Conservation (phyloP, 441 rosid genomes). For the Arabidopsis lyrata region DNA sequence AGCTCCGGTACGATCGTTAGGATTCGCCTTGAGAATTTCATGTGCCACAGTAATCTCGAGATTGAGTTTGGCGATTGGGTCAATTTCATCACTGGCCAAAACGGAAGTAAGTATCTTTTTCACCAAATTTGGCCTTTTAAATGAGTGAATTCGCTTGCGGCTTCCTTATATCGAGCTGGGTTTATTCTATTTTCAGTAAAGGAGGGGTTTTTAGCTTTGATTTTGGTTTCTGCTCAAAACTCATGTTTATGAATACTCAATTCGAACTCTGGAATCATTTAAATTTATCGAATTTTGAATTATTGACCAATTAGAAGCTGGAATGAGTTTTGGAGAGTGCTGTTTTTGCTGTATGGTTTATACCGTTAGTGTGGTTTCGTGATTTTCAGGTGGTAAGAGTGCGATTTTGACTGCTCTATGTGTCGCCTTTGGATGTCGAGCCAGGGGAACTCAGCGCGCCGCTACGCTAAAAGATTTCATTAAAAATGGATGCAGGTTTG, state of each 20-base stretch:
- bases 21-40: constrained; percentile 84
- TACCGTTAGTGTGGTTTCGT: background rate
- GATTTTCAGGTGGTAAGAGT: constrained; percentile 80
- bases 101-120: constrained; percentile 63
- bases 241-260: background rate
- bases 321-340: background rate
- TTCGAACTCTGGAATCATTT: background rate
- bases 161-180: constrained; percentile 13
- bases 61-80: constrained; percentile 80
- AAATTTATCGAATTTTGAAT: background rate
- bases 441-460: constrained; percentile 87
- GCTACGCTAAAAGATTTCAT: constrained; percentile 79
- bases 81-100: constrained; percentile 90
- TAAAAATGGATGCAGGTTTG: constrained; percentile 86
- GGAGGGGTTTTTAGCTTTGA: background rate
- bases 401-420: constrained; percentile 89
- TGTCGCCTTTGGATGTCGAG: constrained; percentile 87
- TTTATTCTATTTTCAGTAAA: background rate
- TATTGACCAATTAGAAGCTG: background rate
- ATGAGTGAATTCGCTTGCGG: background rate
- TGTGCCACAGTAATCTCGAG: constrained; percentile 78
- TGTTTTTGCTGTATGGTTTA: background rate
- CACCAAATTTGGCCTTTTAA: background rate
- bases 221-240: background rate
- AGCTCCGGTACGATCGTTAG: constrained; percentile 65